These are phyloP conservation scores for Mycena sanguinolenta DNA, from an alignment of 768 basidiomycete species.

Conservation along the genomic window DNA sequence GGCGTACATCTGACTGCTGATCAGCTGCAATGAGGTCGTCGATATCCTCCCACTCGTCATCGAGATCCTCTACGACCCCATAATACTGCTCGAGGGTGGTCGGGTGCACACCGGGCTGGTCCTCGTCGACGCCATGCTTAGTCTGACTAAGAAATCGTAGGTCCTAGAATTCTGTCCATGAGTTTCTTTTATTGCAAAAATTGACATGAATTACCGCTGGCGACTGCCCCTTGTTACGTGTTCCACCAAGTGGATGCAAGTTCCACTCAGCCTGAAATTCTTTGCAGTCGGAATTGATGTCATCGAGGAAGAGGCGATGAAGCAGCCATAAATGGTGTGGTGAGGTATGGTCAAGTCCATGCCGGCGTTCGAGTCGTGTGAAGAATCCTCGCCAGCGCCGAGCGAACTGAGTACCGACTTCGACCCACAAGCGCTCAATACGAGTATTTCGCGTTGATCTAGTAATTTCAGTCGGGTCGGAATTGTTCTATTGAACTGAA, in stretches of 20 bases:
- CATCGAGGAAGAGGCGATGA: neutral
- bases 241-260: neutral
- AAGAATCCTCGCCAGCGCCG: neutral
- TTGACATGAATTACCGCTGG: too few species aligned
- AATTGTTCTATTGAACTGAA: neutral
- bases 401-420: constrained; percentile 4
- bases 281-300: neutral
- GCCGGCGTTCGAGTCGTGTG: neutral
- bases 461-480: neutral
- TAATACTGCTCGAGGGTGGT: too few species aligned
- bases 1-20: neutral
- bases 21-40: constrained; percentile 13
- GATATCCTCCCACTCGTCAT: too few species aligned
- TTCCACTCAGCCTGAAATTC: neutral
- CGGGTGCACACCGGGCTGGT: too few species aligned
- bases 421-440: neutral
- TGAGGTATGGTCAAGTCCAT: neutral
- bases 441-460: constrained; percentile 2
- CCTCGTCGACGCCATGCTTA: too few species aligned
- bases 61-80: too few species aligned
- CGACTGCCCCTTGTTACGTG: too few species aligned
- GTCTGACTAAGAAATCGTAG: too few species aligned
- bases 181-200: too few species aligned
- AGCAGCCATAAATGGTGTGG: neutral
- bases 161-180: too few species aligned